Evolutionary conservation across 176 grass and related monocot genomes (phyloP), one percentile per base, ranked within the genome.

Genomic region (Hsuehochloa calcarea): DNA sequence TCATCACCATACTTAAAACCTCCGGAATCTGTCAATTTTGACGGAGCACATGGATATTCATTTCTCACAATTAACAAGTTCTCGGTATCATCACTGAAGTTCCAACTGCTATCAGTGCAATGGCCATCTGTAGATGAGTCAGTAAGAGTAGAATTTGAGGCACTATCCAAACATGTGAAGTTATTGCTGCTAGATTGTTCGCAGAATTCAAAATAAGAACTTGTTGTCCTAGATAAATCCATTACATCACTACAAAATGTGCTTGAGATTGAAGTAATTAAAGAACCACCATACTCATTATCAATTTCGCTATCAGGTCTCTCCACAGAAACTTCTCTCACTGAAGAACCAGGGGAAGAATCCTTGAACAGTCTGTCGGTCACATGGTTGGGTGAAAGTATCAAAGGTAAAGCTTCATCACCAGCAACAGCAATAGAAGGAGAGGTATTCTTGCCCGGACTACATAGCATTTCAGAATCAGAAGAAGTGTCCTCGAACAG

Each of bases 171-270:
- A 54, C 40, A 66, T 40, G 12, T 35, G 68, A 72, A 46, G 72
- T 47, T 34, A 45, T 85, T 85, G 13, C 61, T 70, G 43, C 54
- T 80, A 34, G 47, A 85, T 56, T 79, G 40, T 65, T 84, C 81
- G 45, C 75, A 23, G 7, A 46, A 80, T 74, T 69, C 58, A 47
- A 66, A 45, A 68, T 69, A 62, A 38, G 68, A 22, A n/a, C n/a
- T n/a, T 68, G 22, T 26, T 61, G 58, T 20, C 39, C 70, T 55
- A 87, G 63, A 84, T 39, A 56, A 38, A 13, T 74, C 82, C 17
- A 62, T 89, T 60, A 80, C 82, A 62, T 85, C 73, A 26, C 43
- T 67, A 80, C 54, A 78, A 72, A 72, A 88, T 73, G 71, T 59
- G 43, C 46, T 50, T 0, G 38, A 78, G 12, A 50, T 54, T n/a